These are phyloP conservation scores for Babesia sp. DNA, from an alignment of 169 alveolate species.

Conservation along the genomic window DNA sequence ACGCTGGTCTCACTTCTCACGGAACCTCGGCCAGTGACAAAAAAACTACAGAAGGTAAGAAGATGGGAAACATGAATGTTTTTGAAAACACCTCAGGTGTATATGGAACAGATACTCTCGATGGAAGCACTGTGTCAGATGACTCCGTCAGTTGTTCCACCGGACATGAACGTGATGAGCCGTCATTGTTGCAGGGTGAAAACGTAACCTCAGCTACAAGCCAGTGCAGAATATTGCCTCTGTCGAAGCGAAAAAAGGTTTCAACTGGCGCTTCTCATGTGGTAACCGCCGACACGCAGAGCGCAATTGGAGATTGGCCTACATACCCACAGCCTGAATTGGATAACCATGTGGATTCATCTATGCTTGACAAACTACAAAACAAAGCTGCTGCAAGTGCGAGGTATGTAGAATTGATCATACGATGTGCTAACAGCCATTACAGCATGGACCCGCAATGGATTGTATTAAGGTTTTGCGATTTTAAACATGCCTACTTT, in stretches of 20 bases:
- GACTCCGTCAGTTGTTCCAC: background rate
- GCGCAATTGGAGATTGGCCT: constrained; percentile 4
- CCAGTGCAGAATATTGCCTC: constrained; percentile 47
- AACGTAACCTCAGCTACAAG: background rate
- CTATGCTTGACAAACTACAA: constrained; percentile 47
- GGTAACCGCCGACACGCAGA: constrained; percentile 46
- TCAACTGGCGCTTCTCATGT: constrained; percentile 4
- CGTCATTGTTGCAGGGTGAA: background rate
- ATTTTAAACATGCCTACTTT: constrained; percentile 63
- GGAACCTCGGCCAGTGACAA: background rate
- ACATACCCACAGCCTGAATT: constrained; percentile 1
- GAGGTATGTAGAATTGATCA: constrained; percentile 3
- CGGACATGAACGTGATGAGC: background rate
- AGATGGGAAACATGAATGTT: background rate
- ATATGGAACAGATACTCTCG: background rate
- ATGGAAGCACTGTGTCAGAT: background rate
- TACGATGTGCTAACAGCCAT: background rate
- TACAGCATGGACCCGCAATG: constrained; percentile 66
- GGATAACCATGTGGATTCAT: constrained; percentile 56
- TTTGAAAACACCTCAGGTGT: background rate
- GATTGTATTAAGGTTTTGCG: constrained; percentile 48
- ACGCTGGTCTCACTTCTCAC: background rate
- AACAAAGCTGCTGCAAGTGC: constrained; percentile 14
- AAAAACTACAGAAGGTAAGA: background rate
- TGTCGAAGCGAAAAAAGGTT: constrained; percentile 28